phyloP scores from a whole-genome alignment of 495 filamentous ascomycete species.

The Oidiodendron maius region DNA sequence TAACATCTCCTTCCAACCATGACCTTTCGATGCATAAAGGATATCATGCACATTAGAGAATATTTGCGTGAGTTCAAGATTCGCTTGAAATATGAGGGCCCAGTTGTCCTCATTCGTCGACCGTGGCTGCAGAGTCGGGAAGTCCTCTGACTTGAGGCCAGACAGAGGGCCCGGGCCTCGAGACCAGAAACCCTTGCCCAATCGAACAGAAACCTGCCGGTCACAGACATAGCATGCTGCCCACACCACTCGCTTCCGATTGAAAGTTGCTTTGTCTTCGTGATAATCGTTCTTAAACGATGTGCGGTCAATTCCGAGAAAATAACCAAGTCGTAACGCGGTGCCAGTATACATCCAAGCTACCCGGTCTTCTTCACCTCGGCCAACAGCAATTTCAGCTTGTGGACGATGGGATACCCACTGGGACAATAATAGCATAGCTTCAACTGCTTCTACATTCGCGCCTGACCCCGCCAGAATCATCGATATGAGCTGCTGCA shows the following conservation, averaged over 20 bases:
- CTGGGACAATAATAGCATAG: conserved; percentile 55
- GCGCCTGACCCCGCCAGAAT: conserved; percentile 55
- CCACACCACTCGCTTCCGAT: conserved; percentile 55
- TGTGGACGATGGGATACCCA: conserved; percentile 58
- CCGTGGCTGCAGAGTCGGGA: conserved; percentile 49
- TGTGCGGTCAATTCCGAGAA: conserved; percentile 52
- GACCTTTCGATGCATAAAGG: conserved; percentile 57
- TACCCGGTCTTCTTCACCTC: conserved; percentile 60
- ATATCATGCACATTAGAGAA: conserved; percentile 64
- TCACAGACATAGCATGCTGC: conserved; percentile 56
- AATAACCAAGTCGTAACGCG: conserved; percentile 58
- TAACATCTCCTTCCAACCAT: conserved; percentile 58
- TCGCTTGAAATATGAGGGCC: conserved; percentile 57
- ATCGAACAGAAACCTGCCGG: conserved; percentile 55
- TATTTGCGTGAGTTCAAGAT: conserved; percentile 58
- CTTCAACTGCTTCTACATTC: conserved; percentile 59
- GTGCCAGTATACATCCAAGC: conserved; percentile 66
- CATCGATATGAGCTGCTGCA: conserved; percentile 54
- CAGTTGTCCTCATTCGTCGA: conserved; percentile 53
- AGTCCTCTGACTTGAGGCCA: conserved; percentile 53
- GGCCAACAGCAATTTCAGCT: conserved; percentile 47
- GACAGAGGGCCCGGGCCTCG: conserved; percentile 59
- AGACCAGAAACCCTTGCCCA: conserved; percentile 62
- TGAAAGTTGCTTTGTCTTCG: conserved; percentile 37
- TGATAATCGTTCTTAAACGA: conserved; percentile 45